Conservation (phyloP, 2,329 filamentous ascomycete species). For the Daldinia sp. region DNA sequence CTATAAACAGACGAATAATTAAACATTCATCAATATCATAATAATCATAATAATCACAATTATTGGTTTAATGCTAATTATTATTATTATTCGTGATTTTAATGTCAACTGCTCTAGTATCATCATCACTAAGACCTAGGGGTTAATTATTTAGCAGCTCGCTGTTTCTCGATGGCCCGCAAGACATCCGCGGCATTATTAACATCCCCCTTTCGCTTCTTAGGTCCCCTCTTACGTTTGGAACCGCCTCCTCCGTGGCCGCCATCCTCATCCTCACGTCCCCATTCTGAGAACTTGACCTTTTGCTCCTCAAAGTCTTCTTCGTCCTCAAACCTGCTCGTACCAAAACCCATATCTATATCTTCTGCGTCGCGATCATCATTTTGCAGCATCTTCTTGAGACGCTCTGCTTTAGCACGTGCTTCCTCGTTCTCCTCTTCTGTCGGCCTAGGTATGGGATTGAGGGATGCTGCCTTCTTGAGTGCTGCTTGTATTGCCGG, state of each 20-base stretch:
- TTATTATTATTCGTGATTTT: conserved; percentile 3
- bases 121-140: neutral
- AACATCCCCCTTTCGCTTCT: conserved; percentile 80
- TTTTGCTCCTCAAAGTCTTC: conserved; percentile 77
- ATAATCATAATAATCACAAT: neutral
- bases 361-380: conserved; percentile 86
- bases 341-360: conserved; percentile 94
- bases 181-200: conserved; percentile 85
- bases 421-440: conserved; percentile 54
- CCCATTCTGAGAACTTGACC: conserved; percentile 74
- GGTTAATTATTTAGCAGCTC: conserved; percentile 48
- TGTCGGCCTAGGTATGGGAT: conserved; percentile 54
- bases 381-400: conserved; percentile 76
- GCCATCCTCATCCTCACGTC: conserved; percentile 59
- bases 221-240: conserved; percentile 74
- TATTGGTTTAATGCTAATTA: conserved; percentile 2
- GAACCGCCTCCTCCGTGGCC: conserved; percentile 55
- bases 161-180: conserved; percentile 73
- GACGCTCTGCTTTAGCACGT: conserved; percentile 70
- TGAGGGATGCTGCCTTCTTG: conserved; percentile 79
- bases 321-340: conserved; percentile 85
- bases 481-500: conserved; percentile 84
- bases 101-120: neutral
- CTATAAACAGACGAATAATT: neutral
- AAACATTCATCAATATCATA: neutral